Evolutionary conservation across 805 yeast species (phyloP), one percentile per base, ranked within the genome.

Genomic region (Vanderwaltozyma verrucispora): DNA sequence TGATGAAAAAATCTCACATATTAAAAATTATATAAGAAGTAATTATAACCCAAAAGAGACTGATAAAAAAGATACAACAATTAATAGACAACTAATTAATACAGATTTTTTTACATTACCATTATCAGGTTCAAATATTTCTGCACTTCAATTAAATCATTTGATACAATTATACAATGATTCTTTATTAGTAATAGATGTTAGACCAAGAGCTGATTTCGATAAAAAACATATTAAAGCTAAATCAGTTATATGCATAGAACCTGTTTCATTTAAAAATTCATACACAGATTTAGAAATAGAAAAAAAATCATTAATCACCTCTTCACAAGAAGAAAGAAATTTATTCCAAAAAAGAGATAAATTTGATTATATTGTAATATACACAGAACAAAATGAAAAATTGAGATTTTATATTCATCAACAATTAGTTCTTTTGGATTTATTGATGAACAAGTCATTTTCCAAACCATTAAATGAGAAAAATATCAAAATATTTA

Each of bases 231-330:
- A 86, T 56, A 75, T 88, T 17, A 63, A 70, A 11, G 62, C 74
- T 19, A 59, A 63, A 3, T 73, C 80, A 37, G 56, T 81, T 8
- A 68, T 84, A 10, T 83, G 88, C 52, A 69, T 88, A 15, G 95
- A 85, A 37, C 96, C 96, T 0, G 66, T 71, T 15, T 67, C 75
- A 1, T 62, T 78, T 15, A 59, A 75, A 36, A 54, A 59, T 1
- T 60, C 63, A 9, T 72, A 74, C 50, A 65, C 72, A 0, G 84
- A 82, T 48, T 59, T 55, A n/a, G 89, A 80, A 38, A 60, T 88
- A n/a, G 83, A 80, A 47, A 69, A 66, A 30, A 61, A 72, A 33
- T 69, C 89, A 10, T 61, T 77, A 40, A 55, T 74, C 13, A 67
- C 72, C 2, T 65, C 82, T 13, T 74, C 87, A 2, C 66, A 65